Conservation (phyloP, 495 filamentous ascomycete genomes). For the Podospora pseudopauciseta region DNA sequence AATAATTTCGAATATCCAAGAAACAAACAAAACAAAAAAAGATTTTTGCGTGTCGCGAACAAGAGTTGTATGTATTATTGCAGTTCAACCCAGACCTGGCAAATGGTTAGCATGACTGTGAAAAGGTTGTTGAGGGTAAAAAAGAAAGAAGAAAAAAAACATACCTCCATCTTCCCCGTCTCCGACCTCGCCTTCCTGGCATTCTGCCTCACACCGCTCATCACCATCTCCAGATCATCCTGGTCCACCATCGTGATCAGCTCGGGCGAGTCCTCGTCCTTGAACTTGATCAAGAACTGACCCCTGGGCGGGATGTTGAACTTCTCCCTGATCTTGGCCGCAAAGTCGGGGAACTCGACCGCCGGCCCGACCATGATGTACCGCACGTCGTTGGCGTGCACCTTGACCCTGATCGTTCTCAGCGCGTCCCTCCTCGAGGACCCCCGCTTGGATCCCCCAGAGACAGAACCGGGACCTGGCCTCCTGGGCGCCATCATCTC, state of each 20-base stretch:
- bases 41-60: no score
- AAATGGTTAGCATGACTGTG: conserved; percentile 22
- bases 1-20: not conserved
- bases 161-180: conserved; percentile 94
- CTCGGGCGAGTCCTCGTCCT: conserved; percentile 71
- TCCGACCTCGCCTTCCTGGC: conserved; percentile 73
- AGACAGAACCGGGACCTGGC: conserved; percentile 38
- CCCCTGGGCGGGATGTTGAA: conserved; percentile 67
- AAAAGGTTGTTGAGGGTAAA: not conserved
- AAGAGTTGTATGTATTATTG: conserved; percentile 26
- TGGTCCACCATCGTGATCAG: conserved; percentile 97
- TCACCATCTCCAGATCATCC: conserved; percentile 87
- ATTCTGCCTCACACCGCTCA: conserved; percentile 59
- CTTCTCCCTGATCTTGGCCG: conserved; percentile 75
- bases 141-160: conserved; percentile 28
- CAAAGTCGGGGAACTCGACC: conserved; percentile 72
- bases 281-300: conserved; percentile 81
- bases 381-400: conserved; percentile 86
- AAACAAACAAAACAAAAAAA: conserved; percentile 5
- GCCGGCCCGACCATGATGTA: conserved; percentile 81
- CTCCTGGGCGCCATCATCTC: conserved; percentile 65
- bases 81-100: conserved; percentile 67
- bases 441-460: conserved; percentile 37
- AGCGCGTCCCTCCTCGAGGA: conserved; percentile 48
- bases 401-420: conserved; percentile 77